A percentile compares a stretch with the other conserved stretches of the same genome.
These are phyloP conservation scores for Aspergillus novofumigatus DNA, from an alignment of 2,329 filamentous ascomycete genomes.

Conservation along the genomic window DNA sequence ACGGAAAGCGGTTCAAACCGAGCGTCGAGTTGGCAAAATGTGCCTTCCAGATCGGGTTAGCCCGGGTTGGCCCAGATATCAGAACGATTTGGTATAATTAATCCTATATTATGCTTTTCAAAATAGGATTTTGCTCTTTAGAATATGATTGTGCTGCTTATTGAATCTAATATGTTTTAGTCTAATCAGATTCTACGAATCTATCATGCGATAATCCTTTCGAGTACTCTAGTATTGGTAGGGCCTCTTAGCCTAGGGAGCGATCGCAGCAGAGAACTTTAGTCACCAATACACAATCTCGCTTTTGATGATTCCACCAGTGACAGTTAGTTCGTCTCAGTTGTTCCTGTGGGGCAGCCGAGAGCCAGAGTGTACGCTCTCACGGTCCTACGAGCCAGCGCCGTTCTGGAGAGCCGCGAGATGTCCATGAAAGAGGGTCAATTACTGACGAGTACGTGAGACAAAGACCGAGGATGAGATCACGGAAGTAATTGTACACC, in stretches of 20 bases:
- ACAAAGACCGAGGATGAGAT: background rate
- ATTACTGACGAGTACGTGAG: background rate
- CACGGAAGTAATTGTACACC: slow-evolving; percentile 32
- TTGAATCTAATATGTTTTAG: background rate
- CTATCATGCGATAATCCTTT: background rate
- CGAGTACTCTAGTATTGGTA: background rate
- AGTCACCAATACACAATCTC: background rate
- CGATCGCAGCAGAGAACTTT: background rate
- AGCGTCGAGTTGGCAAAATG: slow-evolving; percentile 22
- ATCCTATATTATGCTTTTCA: no score
- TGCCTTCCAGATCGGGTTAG: slow-evolving; percentile 24
- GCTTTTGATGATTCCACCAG: background rate
- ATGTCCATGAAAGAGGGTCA: background rate
- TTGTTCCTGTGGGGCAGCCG: background rate
- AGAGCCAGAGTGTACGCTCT: background rate
- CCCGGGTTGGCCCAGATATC: slow-evolving; percentile 6
- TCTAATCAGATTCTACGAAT: background rate
- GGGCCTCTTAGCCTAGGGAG: background rate
- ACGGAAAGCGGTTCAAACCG: slow-evolving; percentile 9
- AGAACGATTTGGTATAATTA: background rate
- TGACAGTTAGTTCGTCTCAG: background rate
- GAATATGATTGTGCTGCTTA: background rate
- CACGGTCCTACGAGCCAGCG: background rate
- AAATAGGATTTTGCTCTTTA: background rate
- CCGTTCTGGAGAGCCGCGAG: background rate